Evolutionary conservation across 2,329 filamentous ascomycete species (phyloP).

Genomic region (Sporothrix phasma): DNA sequence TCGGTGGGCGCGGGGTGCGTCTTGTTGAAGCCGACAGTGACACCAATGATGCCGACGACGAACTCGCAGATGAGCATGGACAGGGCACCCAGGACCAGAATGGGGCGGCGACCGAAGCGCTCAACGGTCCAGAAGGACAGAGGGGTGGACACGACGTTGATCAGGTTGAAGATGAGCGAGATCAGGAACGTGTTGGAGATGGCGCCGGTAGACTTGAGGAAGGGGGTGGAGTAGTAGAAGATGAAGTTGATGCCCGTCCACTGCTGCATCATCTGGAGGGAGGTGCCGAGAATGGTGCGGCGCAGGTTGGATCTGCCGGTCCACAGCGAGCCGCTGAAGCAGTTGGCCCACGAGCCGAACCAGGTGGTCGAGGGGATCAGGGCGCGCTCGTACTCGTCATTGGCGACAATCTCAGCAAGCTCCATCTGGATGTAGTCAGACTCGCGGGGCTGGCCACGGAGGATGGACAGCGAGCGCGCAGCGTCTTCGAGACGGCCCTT

Average conservation of each 20-base stretch:
- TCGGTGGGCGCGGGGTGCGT: slow-evolving; percentile 32
- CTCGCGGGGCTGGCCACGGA: slow-evolving; percentile 64
- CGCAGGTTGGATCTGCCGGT: slow-evolving; percentile 58
- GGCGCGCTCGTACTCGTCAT: slow-evolving; percentile 73
- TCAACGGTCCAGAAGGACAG: slow-evolving; percentile 83
- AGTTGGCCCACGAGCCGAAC: slow-evolving; percentile 58
- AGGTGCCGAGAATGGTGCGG: slow-evolving; percentile 60
- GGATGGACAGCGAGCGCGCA: slow-evolving; percentile 48
- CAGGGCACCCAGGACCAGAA: slow-evolving; percentile 67
- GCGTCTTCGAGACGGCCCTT: slow-evolving; percentile 59
- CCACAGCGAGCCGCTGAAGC: slow-evolving; percentile 54
- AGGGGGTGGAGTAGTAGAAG: slow-evolving; percentile 78
- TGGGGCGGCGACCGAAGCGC: slow-evolving; percentile 65
- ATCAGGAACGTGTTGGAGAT: slow-evolving; percentile 74
- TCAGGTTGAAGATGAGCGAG: slow-evolving; percentile 73
- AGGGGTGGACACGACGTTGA: slow-evolving; percentile 79
- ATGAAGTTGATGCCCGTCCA: slow-evolving; percentile 82
- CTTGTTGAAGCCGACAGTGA: slow-evolving; percentile 46
- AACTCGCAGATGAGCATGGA: slow-evolving; percentile 85
- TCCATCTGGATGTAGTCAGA: slow-evolving; percentile 70
- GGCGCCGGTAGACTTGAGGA: slow-evolving; percentile 69
- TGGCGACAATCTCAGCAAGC: slow-evolving; percentile 77
- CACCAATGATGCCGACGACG: slow-evolving; percentile 69
- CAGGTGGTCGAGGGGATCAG: slow-evolving; percentile 56
- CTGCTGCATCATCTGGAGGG: slow-evolving; percentile 74